Percentiles rank a stretch among this genome's conserved stretches.
phyloP scores from a whole-genome alignment of 129 eudicot genomes.

The Escallonia herrerae region DNA sequence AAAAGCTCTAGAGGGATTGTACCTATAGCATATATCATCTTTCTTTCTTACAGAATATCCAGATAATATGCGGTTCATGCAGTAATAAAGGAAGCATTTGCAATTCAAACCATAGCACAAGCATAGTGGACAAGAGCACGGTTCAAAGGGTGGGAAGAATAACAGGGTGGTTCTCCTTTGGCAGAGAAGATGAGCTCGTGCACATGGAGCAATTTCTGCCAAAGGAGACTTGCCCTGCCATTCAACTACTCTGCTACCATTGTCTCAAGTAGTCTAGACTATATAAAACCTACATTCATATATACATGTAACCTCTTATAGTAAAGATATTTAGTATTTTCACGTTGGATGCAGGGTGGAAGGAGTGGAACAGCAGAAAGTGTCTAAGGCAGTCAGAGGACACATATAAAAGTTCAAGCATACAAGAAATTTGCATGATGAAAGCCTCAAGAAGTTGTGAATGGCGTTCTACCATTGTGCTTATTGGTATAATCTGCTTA shows the following conservation, averaged over 20 bases:
- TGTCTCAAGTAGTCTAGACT: neutral
- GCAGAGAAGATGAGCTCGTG: slow-evolving; percentile 27
- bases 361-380: too few relatives aligned
- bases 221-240: slow-evolving; percentile 70
- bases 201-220: slow-evolving; percentile 28
- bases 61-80: slow-evolving; percentile 19
- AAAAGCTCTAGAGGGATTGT: slow-evolving; percentile 29
- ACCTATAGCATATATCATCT: slow-evolving; percentile 31
- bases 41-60: slow-evolving; percentile 32
- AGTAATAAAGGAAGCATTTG: slow-evolving; percentile 17
- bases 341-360: too few relatives aligned
- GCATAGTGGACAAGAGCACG: neutral
- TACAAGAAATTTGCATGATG: too few relatives aligned
- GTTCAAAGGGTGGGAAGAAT: slow-evolving; percentile 27
- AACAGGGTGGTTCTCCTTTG: slow-evolving; percentile 50
- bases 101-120: slow-evolving; percentile 7
- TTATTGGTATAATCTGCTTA: too few relatives aligned
- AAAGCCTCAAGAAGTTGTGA: too few relatives aligned
- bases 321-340: too few relatives aligned
- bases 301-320: too few relatives aligned
- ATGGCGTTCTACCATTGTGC: too few relatives aligned
- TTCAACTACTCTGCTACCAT: slow-evolving; percentile 24
- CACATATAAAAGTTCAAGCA: too few relatives aligned
- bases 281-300: too few relatives aligned
- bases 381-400: too few relatives aligned